A percentile compares a stretch with the other conserved stretches of the same genome.
phyloP scores from a whole-genome alignment of 164 flowering plant genomes.

The Dillenia turbinata region DNA sequence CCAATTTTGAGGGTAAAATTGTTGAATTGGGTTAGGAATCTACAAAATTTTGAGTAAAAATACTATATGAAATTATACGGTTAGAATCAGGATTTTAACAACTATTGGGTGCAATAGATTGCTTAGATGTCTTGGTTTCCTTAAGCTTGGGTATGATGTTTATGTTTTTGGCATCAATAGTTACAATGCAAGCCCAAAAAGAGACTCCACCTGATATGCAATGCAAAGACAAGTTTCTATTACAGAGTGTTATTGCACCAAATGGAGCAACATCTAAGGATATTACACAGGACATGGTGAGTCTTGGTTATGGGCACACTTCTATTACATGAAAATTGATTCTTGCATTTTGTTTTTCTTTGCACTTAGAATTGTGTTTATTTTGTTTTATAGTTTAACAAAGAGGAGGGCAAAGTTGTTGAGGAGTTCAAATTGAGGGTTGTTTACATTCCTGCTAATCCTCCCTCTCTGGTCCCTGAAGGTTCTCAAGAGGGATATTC shows the following conservation, averaged over 20 bases:
- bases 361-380: background rate
- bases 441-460: conserved; percentile 72
- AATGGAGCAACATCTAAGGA: conserved; percentile 47
- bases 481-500: conserved; percentile 87
- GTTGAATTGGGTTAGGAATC: no score
- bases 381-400: conserved; percentile 55
- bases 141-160: background rate
- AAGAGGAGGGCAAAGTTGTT: conserved; percentile 61
- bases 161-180: conserved; percentile 22
- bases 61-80: no score
- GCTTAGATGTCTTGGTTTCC: background rate
- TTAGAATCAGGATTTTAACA: no score
- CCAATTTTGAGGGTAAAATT: no score
- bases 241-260: conserved; percentile 61
- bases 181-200: conserved; percentile 89
- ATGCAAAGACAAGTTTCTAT: conserved; percentile 87
- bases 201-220: conserved; percentile 78
- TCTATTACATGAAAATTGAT: background rate
- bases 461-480: conserved; percentile 95
- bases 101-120: no score
- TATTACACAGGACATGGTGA: conserved; percentile 66
- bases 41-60: no score
- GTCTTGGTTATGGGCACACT: background rate
- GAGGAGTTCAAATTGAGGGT: conserved; percentile 87
- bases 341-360: background rate